phyloP scores from a whole-genome alignment of 2,329 filamentous ascomycete genomes.

The Pleoardoris graminearum region DNA sequence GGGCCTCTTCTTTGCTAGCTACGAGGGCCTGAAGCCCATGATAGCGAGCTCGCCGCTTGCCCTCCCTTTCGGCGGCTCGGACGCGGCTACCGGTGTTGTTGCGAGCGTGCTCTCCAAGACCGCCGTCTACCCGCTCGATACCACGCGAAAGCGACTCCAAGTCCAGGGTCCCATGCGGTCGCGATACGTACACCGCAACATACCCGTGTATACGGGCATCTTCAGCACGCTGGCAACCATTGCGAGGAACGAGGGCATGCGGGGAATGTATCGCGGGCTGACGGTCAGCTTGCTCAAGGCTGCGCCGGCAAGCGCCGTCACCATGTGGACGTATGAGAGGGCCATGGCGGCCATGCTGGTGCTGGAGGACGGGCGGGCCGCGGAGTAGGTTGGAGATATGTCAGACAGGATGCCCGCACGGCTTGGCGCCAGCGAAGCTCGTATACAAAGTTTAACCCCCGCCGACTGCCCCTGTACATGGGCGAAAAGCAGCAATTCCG shows the following conservation, averaged over 20 bases:
- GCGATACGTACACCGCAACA: constrained; percentile 81
- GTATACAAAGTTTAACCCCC: not conserved
- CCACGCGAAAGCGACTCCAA: constrained; percentile 89
- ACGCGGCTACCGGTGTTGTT: constrained; percentile 79
- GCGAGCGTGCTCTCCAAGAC: constrained; percentile 86
- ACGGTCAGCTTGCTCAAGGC: constrained; percentile 90
- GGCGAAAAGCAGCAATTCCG: not conserved
- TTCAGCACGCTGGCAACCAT: constrained; percentile 69
- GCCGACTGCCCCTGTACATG: not conserved
- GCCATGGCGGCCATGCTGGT: constrained; percentile 63
- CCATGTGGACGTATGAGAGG: constrained; percentile 92
- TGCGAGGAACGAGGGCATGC: constrained; percentile 69
- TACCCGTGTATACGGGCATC: constrained; percentile 77
- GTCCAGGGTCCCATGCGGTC: constrained; percentile 86
- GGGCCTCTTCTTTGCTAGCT: constrained; percentile 92
- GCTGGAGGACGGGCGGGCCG: constrained; percentile 23
- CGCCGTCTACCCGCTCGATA: constrained; percentile 86
- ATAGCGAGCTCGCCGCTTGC: constrained; percentile 56
- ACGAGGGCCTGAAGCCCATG: constrained; percentile 69
- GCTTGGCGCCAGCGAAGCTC: not conserved
- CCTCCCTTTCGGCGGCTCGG: constrained; percentile 72
- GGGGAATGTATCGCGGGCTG: constrained; percentile 85
- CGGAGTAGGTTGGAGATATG: constrained; percentile 1
- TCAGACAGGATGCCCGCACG: not conserved
- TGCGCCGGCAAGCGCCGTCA: constrained; percentile 88